Evolutionary conservation across 345 rosid species (phyloP).

Genomic region (Linum lewisii): DNA sequence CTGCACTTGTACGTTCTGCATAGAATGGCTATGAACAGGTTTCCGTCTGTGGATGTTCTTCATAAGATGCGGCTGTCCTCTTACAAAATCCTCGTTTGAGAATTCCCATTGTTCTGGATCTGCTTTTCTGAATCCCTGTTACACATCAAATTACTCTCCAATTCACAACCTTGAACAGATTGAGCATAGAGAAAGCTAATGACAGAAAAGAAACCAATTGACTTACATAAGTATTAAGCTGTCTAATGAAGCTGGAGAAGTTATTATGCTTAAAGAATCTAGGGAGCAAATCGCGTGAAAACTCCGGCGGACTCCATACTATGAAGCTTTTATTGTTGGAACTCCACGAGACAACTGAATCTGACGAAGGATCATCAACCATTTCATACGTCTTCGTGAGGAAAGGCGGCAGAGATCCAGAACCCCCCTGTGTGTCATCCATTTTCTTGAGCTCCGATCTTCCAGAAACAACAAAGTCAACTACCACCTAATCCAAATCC

Average conservation of each 20-base stretch:
- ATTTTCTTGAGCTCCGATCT: constrained; percentile 18
- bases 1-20: constrained; percentile 33
- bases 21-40: constrained; percentile 90
- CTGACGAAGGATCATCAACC: constrained; percentile 74
- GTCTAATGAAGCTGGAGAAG: constrained; percentile 93
- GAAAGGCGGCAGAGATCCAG: constrained; percentile 82
- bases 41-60: constrained; percentile 86
- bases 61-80: constrained; percentile 63
- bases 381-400: constrained; percentile 76
- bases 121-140: constrained; percentile 73
- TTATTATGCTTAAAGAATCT: constrained; percentile 85
- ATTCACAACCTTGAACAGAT: constrained; percentile 7
- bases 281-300: constrained; percentile 67
- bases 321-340: constrained; percentile 53
- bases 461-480: constrained; percentile 10
- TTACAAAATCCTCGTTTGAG: constrained; percentile 70
- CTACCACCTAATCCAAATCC: not conserved
- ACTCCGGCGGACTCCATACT: constrained; percentile 70
- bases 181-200: constrained; percentile 1
- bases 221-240: constrained; percentile 91
- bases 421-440: constrained; percentile 66
- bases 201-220: constrained; percentile 3
- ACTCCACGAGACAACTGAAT: constrained; percentile 76
- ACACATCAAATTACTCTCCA: constrained; percentile 8
- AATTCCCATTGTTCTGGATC: constrained; percentile 96